Base-by-base conservation (phyloP, 2,329 filamentous ascomycete genomes). In the Exophiala xenobiotica region DNA sequence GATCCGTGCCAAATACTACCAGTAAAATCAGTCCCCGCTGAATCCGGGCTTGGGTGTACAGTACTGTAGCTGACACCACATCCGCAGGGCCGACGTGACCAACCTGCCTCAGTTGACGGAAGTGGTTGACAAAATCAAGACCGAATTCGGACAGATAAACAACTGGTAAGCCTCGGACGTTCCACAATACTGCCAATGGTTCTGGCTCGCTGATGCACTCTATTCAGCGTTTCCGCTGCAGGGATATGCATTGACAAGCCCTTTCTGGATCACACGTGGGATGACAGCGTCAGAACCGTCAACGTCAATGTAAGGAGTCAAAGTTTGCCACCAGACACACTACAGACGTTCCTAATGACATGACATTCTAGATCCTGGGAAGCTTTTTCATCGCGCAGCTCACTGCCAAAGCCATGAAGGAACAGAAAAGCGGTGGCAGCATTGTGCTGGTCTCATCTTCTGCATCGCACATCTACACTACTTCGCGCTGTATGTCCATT, bases 331-430 rank as follows among this genome's bases (percentile, higher is more conserved):
- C 7, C 6, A 11, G 14, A 35, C 8, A 35, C 31, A n/a, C n/a
- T 35, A 35, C 8, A 7, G 31, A 11, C 8, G 26, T 12, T 6
- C 12, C 26, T 27, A 12, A 66, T 69, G 20, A 59, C 77, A 11
- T 62, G 72, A 45, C 78, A 27, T 27, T 27, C 12, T 27, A 78
- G 49, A 67, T 72, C 29, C 63, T 69, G 23, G 74, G 74, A 0
- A 61, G 70, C 2, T 75, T 71, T 55, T 76, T 71, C 54, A 70
- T 66, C 6, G 74, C 76, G 0, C 73, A 79, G 56, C 61, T 75
- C 5, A 75, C 74, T 1, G 76, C 74, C 0, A 68, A 72, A 48
- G 70, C 73, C 19, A 79, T 80, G 72, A 74, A 78, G 23, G 66
- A 68, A 1, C 78, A 75, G 54, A 70, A 70, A 2, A 78, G 76